Evolutionary conservation across 768 basidiomycete species (phyloP).

Genomic region (Boletus sp.): DNA sequence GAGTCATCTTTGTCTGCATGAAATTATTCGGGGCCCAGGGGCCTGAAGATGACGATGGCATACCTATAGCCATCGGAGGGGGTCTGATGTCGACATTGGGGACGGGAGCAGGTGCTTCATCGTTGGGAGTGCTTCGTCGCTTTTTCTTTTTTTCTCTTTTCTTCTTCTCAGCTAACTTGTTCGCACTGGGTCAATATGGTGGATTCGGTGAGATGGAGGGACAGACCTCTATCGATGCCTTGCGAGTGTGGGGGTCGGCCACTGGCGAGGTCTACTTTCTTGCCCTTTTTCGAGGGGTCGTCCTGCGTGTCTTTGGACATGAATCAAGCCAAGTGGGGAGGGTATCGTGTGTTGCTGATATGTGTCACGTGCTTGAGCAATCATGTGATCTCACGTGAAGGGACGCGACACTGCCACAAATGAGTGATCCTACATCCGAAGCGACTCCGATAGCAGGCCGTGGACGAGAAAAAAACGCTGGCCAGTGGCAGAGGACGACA

Average conservation of each 20-base stretch:
- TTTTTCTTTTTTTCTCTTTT: constrained; percentile 43
- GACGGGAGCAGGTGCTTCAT: background rate
- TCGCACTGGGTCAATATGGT: constrained; percentile 7
- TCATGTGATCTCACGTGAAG: constrained; percentile 10
- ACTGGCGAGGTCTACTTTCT: background rate
- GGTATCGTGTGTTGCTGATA: too few species aligned
- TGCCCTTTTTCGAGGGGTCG: too few species aligned
- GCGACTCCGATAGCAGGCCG: background rate
- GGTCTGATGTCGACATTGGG: background rate
- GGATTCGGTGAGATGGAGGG: background rate
- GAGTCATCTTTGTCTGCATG: constrained; percentile 1
- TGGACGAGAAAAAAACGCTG: background rate
- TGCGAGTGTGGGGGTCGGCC: background rate
- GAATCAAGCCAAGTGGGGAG: too few species aligned
- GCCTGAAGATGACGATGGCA: background rate
- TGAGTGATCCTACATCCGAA: background rate
- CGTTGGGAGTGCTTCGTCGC: constrained; percentile 13
- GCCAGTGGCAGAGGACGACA: constrained; percentile 5
- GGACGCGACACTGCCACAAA: constrained; percentile 22
- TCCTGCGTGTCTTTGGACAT: constrained; percentile 11
- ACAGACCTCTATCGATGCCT: constrained; percentile 21
- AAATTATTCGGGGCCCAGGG: background rate
- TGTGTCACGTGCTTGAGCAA: background rate
- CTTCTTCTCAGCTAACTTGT: constrained; percentile 27
- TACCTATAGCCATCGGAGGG: background rate